Evolutionary conservation across 345 rosid species (phyloP), one percentile per base, ranked within the genome.

Genomic region (Camelina sativa): DNA sequence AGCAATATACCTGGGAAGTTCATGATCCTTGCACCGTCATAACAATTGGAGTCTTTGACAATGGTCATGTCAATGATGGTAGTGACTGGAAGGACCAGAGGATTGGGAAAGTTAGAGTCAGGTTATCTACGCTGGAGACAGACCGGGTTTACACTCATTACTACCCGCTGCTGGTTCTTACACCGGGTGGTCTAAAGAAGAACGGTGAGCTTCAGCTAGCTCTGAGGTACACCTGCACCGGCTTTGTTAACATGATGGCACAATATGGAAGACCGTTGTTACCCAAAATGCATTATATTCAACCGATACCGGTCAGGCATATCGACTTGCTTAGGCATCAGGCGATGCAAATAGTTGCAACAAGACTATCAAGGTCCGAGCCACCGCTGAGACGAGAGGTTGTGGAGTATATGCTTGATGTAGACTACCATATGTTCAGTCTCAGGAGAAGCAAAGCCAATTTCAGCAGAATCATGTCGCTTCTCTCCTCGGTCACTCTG

Each of bases 1-100:
- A 92, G 87, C 96, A 87, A 62, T 96, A 92, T 65, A 96, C 97
- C 9, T 96, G 99, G 98, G 99, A 96, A 65, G 98, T 92, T 35
- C 83, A 76, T 58, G 99, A 96, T 80, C 93, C 98, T 1, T 92
- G 98, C 69, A 96, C 99, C 0, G 97, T 92, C 20, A 82, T 96
- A 73, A 91, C 98, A n/a, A 76, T 96, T 48, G 97, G 91, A 32
- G 96, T 96, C 6, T 96, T 89, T 62, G 99, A 96, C 65, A 92
- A 87, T 73, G 74, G 79, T 54, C 99, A 96, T 63, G 64, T 81
- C 72, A 88, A 92, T 50, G 97, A 88, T 61, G 85, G 88, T 64
- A 90, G 83, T 63, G 94, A 85, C 13, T 77, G 69, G 7, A 84
- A 59, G 72, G 99, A 96, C 79, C 85, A 85, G 67, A 89, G 85